Evolutionary conservation across 345 rosid genomes (phyloP), one percentile per base, ranked within the genome.

Genomic region (Sisymbrium altissimum): DNA sequence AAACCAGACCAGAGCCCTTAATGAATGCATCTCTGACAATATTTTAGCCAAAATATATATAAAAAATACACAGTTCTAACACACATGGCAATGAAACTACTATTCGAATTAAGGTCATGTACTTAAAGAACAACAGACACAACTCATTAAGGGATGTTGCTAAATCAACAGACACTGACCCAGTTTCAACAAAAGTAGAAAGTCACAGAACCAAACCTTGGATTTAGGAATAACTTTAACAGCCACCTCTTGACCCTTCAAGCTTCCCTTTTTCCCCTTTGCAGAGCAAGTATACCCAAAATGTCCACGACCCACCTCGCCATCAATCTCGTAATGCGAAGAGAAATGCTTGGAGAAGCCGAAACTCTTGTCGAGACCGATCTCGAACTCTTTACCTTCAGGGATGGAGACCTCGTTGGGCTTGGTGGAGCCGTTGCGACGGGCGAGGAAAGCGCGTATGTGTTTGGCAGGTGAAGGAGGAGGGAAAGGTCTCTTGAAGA

Each of bases 381-480:
- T 74, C 38, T 91, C 93, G 74, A 80, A 77, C 68, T 90, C 98
- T 13, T 41, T 79, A 15, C 89, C 98, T 72, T 93, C 97, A 3
- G 97, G 97, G 23, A 93, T 93, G 38, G 96, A 55, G 65, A 85
- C 96, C 78, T 85, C 94, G 23, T 84, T 91, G 5, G 92, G 96
- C 83, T 93, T 93, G 9, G 80, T 81, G 17, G 87, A 80, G 53
- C 98, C 97, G 43, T 88, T 82, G 13, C 97, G 85, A 61, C 95
- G 83, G 1, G 93, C 95, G 48, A 93, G 89, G 79, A 91, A 83
- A 27, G 98, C 89, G 3, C 89, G 84, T 70, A 93, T 91, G 81
- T 93, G 98, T 80, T 93, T 93, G 1, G 98, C 98, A 18, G 98
- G 98, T 0, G 98, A 93, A 25, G 98, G 98, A 18, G 98, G 98